Percentiles rank a stretch among this genome's conserved stretches.
These are phyloP conservation scores for Diaporthe sp. DNA, from an alignment of 2,329 filamentous ascomycete species.

Conservation along the genomic window DNA sequence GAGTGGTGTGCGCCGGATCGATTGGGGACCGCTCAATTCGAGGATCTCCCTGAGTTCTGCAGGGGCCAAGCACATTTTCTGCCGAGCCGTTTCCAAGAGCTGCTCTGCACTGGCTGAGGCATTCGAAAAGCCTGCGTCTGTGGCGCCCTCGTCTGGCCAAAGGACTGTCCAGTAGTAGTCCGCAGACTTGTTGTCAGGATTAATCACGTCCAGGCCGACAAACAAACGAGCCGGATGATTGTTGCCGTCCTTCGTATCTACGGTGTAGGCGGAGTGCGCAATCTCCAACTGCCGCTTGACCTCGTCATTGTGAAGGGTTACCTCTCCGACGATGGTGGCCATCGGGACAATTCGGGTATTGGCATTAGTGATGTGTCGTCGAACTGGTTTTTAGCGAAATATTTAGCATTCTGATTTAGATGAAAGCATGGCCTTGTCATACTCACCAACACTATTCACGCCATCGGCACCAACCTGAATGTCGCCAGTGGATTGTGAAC, in stretches of 20 bases:
- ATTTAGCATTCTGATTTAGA: not conserved
- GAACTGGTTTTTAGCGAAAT: conserved; percentile 42
- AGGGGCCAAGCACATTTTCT: conserved; percentile 4
- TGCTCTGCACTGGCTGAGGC: conserved; percentile 2
- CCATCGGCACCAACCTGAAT: conserved; percentile 49
- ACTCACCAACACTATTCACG: conserved; percentile 43
- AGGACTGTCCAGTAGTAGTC: conserved; percentile 46
- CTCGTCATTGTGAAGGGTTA: conserved; percentile 43
- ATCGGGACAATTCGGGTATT: conserved; percentile 42
- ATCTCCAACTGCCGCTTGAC: conserved; percentile 47
- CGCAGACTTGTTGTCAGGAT: conserved; percentile 43
- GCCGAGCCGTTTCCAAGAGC: conserved; percentile 5
- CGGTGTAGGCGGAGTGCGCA: conserved; percentile 45
- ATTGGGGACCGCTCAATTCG: not conserved
- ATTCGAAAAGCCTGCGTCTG: conserved; percentile 2
- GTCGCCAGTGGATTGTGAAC: conserved; percentile 45
- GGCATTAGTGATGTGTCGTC: conserved; percentile 49
- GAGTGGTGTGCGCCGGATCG: not conserved
- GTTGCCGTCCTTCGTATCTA: conserved; percentile 5
- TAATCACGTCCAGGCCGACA: conserved; percentile 44
- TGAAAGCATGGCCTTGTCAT: not conserved
- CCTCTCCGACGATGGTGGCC: conserved; percentile 45
- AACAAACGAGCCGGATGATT: conserved; percentile 38
- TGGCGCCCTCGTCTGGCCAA: conserved; percentile 32
- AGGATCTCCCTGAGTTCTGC: conserved; percentile 12